These are phyloP conservation scores for Prunus dulcis DNA, from an alignment of 306 rosid genomes.

Conservation along the genomic window DNA sequence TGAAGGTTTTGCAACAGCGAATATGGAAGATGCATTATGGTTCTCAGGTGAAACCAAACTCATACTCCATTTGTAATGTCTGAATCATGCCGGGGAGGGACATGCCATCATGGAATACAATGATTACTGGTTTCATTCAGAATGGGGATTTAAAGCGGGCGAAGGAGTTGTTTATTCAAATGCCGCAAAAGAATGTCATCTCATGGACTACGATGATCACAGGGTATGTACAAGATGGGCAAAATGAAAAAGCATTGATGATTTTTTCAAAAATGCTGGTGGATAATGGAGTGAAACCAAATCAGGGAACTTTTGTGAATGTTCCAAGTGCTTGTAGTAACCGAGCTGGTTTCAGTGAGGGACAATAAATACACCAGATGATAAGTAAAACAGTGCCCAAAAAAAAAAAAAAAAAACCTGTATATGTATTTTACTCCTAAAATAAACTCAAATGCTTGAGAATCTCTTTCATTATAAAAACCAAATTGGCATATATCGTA, in stretches of 20 bases:
- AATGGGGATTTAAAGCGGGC: constrained; percentile 38
- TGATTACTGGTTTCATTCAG: constrained; percentile 41
- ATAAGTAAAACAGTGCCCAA: constrained; percentile 27
- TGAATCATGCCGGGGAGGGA: constrained; percentile 38
- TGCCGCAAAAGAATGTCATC: constrained; percentile 38
- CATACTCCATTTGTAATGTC: background rate
- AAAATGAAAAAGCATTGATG: constrained; percentile 46
- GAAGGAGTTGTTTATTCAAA: constrained; percentile 29
- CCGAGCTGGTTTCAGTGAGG: constrained; percentile 42
- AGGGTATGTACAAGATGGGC: constrained; percentile 40
- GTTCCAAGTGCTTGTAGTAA: constrained; percentile 48
- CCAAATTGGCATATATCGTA: too few species aligned
- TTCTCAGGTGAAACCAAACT: background rate
- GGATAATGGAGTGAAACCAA: constrained; percentile 31
- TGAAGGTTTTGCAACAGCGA: background rate
- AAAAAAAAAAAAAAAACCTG: too few species aligned
- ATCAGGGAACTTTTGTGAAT: constrained; percentile 44
- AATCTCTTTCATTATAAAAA: too few species aligned
- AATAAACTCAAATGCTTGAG: too few species aligned
- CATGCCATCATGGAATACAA: constrained; percentile 48
- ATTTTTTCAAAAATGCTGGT: constrained; percentile 35
- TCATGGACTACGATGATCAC: constrained; percentile 51
- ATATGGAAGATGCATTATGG: background rate
- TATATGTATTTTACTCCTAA: too few species aligned
- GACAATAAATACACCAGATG: constrained; percentile 46